Evolutionary conservation across 140 eudicot genomes (phyloP).

Genomic region (Anethum foeniculum): DNA sequence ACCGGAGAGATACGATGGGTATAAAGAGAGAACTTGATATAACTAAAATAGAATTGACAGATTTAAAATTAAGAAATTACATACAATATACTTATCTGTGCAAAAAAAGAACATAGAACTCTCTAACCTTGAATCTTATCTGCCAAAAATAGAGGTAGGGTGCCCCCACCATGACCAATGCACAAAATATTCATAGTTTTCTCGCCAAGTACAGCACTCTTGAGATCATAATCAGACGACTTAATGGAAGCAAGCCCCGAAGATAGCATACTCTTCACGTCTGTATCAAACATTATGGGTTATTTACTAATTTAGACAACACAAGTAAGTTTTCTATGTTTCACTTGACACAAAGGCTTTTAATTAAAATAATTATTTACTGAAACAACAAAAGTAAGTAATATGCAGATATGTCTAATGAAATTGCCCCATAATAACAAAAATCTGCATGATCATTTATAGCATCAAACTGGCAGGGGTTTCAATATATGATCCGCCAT

Average conservation of each 20-base stretch:
- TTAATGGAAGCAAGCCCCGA: conserved; percentile 57
- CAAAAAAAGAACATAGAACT: not conserved
- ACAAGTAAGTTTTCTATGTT: not conserved
- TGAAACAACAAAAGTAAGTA: not conserved
- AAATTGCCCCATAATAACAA: not conserved
- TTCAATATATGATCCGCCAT: not conserved
- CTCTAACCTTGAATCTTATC: conserved; percentile 56
- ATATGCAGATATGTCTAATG: not conserved
- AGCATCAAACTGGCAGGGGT: not conserved
- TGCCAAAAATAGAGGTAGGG: conserved; percentile 85
- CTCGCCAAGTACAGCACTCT: conserved; percentile 38
- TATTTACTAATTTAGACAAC: not conserved
- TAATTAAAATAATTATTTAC: not conserved
- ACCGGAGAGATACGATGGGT: not conserved
- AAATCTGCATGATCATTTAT: not conserved
- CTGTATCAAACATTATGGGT: conserved; percentile 33
- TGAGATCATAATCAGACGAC: conserved; percentile 51
- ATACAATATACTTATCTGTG: not conserved
- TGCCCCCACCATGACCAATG: conserved; percentile 97
- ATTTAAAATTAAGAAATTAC: not conserved
- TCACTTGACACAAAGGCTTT: not conserved
- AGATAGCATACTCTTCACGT: conserved; percentile 83
- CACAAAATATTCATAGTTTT: conserved; percentile 62
- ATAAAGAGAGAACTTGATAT: not conserved
- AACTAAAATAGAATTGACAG: not conserved